Percentiles rank a stretch among this genome's conserved stretches.
Conservation (phyloP, 2,329 filamentous ascomycete genomes). For the Podosphaera aphanis region DNA sequence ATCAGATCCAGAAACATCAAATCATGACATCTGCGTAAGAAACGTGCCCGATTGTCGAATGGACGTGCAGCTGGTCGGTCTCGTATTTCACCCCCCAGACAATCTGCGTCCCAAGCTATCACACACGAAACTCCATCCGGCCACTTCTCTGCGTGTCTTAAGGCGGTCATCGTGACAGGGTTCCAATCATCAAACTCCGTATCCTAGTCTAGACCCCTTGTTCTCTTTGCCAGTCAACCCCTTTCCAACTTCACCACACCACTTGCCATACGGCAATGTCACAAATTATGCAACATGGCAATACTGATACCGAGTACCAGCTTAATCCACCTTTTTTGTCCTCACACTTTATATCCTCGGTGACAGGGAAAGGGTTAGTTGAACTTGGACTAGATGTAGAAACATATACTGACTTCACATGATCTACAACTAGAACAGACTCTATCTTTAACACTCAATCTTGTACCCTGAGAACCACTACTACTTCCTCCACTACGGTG, state of each 20-base stretch:
- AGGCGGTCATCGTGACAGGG: background rate
- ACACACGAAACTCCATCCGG: background rate
- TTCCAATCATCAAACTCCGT: background rate
- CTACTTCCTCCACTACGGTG: constrained; percentile 8
- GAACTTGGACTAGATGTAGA: constrained; percentile 3
- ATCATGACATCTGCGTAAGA: background rate
- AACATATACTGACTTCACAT: constrained; percentile 7
- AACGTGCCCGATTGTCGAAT: background rate
- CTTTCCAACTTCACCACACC: background rate
- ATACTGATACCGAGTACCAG: constrained; percentile 12
- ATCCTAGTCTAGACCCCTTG: background rate
- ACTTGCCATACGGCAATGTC: constrained; percentile 11
- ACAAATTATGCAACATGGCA: constrained; percentile 14
- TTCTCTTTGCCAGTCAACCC: background rate
- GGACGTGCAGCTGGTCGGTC: background rate
- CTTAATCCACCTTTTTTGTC: constrained; percentile 9
- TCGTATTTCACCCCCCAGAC: background rate
- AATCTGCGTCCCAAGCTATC: background rate
- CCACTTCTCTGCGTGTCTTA: background rate
- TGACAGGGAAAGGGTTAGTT: constrained; percentile 12
- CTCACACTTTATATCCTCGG: constrained; percentile 10
- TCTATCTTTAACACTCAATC: constrained; percentile 15
- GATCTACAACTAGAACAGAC: constrained; percentile 6
- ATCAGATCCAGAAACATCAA: background rate
- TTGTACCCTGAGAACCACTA: constrained; percentile 16